Evolutionary conservation across 208 protist genomes (phyloP).

Genomic region (Crithidia brevicula): DNA sequence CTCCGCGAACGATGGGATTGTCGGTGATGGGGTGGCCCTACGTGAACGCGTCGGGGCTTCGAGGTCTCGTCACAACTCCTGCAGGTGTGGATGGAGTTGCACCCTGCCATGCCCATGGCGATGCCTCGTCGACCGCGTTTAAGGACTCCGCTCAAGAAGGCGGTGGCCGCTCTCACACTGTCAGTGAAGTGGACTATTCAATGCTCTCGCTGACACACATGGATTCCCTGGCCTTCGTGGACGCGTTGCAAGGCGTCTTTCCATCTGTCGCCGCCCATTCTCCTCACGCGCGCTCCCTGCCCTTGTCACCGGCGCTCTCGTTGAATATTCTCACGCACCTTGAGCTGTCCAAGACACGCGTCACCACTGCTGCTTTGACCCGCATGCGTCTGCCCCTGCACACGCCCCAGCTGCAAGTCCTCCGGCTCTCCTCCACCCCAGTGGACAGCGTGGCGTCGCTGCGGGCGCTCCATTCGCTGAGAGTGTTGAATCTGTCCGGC

Average conservation of each 20-base stretch:
- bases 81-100: background rate
- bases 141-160: no score
- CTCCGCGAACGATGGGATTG: background rate
- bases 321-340: background rate
- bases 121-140: no score
- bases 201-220: conserved; percentile 14
- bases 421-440: conserved; percentile 8
- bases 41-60: background rate
- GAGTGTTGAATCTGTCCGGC: conserved; percentile 3
- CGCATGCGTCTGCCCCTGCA: conserved; percentile 3
- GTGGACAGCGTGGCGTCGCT: conserved; percentile 8
- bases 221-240: conserved; percentile 10
- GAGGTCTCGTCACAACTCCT: background rate
- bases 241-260: conserved; percentile 3
- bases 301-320: background rate
- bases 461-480: background rate
- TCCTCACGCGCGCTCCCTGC: background rate
- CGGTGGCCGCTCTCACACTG: background rate
- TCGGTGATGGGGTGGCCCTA: conserved; percentile 21
- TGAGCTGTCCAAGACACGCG: conserved; percentile 5
- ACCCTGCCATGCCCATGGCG: no score
- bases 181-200: background rate
- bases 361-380: background rate
- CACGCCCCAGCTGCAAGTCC: conserved; percentile 9
- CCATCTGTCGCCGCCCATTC: background rate